phyloP scores from a whole-genome alignment of 1,284 basidiomycete genomes.

The Neolentinus lepideus region DNA sequence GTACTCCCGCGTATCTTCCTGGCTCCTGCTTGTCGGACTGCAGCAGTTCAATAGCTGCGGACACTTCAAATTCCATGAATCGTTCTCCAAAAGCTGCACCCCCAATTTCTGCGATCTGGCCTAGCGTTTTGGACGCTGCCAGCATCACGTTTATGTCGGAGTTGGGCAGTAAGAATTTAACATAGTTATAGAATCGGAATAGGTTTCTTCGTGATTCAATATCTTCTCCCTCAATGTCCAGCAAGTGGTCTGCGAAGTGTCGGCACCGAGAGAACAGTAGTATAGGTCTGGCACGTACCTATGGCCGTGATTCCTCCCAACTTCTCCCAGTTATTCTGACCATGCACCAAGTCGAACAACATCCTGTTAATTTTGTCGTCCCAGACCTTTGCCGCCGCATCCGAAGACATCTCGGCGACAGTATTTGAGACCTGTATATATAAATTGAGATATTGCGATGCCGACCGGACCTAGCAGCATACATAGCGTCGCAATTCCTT shows the following conservation, averaged over 20 bases:
- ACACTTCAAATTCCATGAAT: slow-evolving; percentile 84
- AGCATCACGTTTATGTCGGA: slow-evolving; percentile 85
- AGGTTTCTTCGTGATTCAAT: slow-evolving; percentile 72
- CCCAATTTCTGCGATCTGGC: slow-evolving; percentile 75
- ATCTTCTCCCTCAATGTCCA: slow-evolving; percentile 68
- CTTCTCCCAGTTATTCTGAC: slow-evolving; percentile 66
- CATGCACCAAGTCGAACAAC: slow-evolving; percentile 80
- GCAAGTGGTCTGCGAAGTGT: slow-evolving; percentile 50
- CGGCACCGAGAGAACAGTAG: slow-evolving; percentile 10
- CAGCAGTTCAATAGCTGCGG: slow-evolving; percentile 73
- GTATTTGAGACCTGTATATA: slow-evolving; percentile 54
- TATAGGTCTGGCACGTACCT: slow-evolving; percentile 37
- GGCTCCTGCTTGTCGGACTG: slow-evolving; percentile 72
- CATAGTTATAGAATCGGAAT: slow-evolving; percentile 88
- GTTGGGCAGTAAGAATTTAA: slow-evolving; percentile 80
- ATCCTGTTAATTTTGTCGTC: slow-evolving; percentile 75
- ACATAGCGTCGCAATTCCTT: slow-evolving; percentile 68
- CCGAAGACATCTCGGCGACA: slow-evolving; percentile 71
- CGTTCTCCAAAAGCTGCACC: slow-evolving; percentile 79
- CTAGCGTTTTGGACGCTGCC: slow-evolving; percentile 80
- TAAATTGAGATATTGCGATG: slow-evolving; percentile 4
- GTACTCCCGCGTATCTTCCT: slow-evolving; percentile 76
- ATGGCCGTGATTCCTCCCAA: slow-evolving; percentile 81
- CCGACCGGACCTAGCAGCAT: slow-evolving; percentile 17
- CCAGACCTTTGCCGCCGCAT: slow-evolving; percentile 72